Evolutionary conservation across 148 eudicot genomes (phyloP).

Genomic region (Rhododendron henanense): DNA sequence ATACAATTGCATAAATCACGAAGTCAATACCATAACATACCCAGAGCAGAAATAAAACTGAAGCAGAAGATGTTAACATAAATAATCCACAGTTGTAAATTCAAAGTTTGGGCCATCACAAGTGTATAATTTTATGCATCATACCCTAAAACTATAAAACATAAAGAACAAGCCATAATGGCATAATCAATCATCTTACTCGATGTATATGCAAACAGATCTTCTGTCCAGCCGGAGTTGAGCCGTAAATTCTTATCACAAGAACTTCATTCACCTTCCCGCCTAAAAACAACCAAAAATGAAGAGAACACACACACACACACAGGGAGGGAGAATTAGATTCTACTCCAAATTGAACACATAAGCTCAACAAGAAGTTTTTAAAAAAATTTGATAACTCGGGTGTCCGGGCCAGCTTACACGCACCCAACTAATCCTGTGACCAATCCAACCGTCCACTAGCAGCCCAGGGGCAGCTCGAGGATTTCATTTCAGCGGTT

Average conservation of each 20-base stretch:
- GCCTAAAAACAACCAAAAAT: slow-evolving; percentile 32
- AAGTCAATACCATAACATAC: background rate
- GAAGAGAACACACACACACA: too few species aligned
- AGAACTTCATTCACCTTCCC: slow-evolving; percentile 88
- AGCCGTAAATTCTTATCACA: slow-evolving; percentile 78
- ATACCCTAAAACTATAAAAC: background rate
- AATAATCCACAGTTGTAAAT: background rate
- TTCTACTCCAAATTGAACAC: background rate
- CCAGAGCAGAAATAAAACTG: background rate
- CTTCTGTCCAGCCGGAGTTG: slow-evolving; percentile 92
- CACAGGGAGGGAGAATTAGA: background rate
- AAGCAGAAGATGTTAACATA: background rate
- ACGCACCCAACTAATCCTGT: too few species aligned
- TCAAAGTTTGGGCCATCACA: background rate
- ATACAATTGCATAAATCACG: background rate
- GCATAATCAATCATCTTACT: slow-evolving; percentile 32
- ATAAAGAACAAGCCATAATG: too few species aligned
- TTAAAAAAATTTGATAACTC: background rate
- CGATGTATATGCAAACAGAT: slow-evolving; percentile 80
- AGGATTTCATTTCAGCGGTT: too few species aligned
- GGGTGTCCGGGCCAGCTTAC: too few species aligned
- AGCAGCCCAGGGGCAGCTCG: too few species aligned
- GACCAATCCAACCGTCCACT: too few species aligned
- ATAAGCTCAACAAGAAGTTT: too few species aligned
- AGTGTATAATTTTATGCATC: background rate